phyloP scores from a whole-genome alignment of 768 basidiomycete genomes.

The Tremella mesenterica region DNA sequence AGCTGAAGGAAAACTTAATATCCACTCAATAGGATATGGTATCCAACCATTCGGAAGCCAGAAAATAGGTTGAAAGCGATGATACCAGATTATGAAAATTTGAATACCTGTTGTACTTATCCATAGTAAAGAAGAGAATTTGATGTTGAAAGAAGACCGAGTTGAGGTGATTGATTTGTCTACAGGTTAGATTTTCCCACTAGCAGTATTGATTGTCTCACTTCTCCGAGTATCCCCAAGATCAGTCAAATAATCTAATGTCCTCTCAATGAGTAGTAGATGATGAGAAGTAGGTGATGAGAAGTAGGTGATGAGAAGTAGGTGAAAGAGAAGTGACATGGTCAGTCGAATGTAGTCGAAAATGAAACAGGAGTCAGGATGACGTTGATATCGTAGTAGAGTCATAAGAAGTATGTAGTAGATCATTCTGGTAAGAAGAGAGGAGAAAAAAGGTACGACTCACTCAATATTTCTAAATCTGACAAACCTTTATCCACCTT shows the following conservation, averaged over 20 bases:
- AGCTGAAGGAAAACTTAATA: slow-evolving; percentile 81
- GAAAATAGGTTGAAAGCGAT: slow-evolving; percentile 80
- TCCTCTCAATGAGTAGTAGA: too few species aligned
- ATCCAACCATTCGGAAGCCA: slow-evolving; percentile 87
- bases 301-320: too few species aligned
- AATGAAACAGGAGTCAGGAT: neutral
- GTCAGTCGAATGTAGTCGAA: too few species aligned
- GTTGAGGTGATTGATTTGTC: slow-evolving; percentile 59
- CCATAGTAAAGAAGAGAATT: slow-evolving; percentile 71
- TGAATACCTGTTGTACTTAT: slow-evolving; percentile 77
- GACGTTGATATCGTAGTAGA: neutral
- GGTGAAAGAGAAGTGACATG: too few species aligned
- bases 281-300: too few species aligned
- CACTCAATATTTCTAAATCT: slow-evolving; percentile 87
- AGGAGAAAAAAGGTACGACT: slow-evolving; percentile 14
- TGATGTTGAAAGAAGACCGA: slow-evolving; percentile 58
- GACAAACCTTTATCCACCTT: slow-evolving; percentile 83
- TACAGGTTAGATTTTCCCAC: slow-evolving; percentile 35
- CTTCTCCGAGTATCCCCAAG: too few species aligned
- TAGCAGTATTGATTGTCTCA: too few species aligned
- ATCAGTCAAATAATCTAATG: too few species aligned
- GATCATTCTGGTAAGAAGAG: neutral
- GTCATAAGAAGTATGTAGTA: neutral
- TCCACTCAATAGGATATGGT: slow-evolving; percentile 71
- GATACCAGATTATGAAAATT: slow-evolving; percentile 81